Evolutionary conservation across 2,329 filamentous ascomycete genomes (phyloP), one percentile per base, ranked within the genome.

Genomic region (Chalara sp.): DNA sequence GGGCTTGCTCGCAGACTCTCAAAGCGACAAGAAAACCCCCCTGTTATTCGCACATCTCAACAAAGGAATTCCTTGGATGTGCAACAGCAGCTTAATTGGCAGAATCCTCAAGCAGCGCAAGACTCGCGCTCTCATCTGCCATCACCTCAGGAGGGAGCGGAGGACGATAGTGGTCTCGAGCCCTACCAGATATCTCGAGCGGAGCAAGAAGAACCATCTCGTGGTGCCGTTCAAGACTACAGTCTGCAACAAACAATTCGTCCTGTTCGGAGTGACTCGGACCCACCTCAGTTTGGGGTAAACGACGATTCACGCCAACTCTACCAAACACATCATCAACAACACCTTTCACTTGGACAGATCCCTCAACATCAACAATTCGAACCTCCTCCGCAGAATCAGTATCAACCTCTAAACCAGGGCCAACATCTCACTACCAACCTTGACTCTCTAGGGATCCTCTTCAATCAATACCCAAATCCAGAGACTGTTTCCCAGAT

Each of bases 401-500:
- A 59, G 44, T 58, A 63, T 50, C 59, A 61, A 28, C 50, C 53
- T 49, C 57, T 58, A 41, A 53, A 51, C 40, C 60, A 55, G 28
- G 39, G 52, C 7, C 50, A 65, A 58, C 55, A 67, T 57, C 52
- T 66, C 55, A 55, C 63, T 43, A 64, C 65, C 49, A 64, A 64
- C 47, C 68, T 53, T 40, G 59, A 53, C 8, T 52, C 52, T 39
- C 59, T 67, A 45, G 32, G 33, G 2, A 58, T 62, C 53, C 65
- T 37, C 46, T 61, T 55, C 60, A 57, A 61, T 46, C 52, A 50
- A 44, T 71, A 73, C 55, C 57, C 70, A 50, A 83, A 81, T 60
- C 68, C 78, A 31, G 81, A 84, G 64, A 81, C 80, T 5, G 66
- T 80, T 37, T 84, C 80, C 6, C 80, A 83, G 65, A 64, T 81